Evolutionary conservation across 208 protist species (phyloP).

Genomic region (Naegleria gruberi): DNA sequence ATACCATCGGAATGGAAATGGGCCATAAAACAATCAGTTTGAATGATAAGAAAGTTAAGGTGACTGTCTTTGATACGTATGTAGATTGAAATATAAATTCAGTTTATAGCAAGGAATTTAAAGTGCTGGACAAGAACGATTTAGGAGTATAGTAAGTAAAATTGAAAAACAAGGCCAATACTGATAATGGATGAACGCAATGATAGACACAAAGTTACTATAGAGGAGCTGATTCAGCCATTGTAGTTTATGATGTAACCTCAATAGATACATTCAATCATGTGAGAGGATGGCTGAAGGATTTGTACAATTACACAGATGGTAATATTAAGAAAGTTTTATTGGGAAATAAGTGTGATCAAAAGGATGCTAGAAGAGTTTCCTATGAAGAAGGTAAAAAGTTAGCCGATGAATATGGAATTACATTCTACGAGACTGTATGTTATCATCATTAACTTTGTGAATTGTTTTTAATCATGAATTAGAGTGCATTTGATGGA

Average conservation of each 20-base stretch:
- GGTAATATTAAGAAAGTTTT: neutral
- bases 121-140: neutral
- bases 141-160: neutral
- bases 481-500: neutral
- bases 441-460: neutral
- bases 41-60: neutral
- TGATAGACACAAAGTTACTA: neutral
- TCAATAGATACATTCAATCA: neutral
- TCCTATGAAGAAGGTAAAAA: neutral
- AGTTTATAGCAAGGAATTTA: too few relatives aligned
- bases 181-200: neutral
- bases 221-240: neutral
- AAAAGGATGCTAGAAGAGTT: neutral
- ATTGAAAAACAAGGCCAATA: neutral
- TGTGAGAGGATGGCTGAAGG: neutral
- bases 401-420: neutral
- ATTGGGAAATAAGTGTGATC: neutral
- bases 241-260: conserved; percentile 6
- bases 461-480: neutral
- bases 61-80: neutral
- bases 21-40: neutral
- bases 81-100: neutral
- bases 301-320: neutral
- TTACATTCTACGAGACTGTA: neutral
- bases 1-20: conserved; percentile 2